Conservation (phyloP, 2,329 filamentous ascomycete genomes). For the Hypoxylon sp. region DNA sequence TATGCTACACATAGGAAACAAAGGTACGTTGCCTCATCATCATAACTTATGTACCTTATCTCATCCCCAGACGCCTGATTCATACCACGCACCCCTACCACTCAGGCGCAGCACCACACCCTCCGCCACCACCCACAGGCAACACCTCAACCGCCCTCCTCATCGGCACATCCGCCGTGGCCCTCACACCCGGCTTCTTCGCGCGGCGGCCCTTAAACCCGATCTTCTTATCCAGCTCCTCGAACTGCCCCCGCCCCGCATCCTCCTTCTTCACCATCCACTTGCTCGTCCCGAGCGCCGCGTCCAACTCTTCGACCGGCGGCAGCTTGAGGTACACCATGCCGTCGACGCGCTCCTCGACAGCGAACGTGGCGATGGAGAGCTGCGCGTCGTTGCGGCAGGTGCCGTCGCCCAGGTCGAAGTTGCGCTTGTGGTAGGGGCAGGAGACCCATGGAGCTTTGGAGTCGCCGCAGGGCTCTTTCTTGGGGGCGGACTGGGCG, state of each 20-base stretch:
- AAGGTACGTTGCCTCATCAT: too few relatives aligned
- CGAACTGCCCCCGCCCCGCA: slow-evolving; percentile 55
- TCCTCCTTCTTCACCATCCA: slow-evolving; percentile 86
- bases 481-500: slow-evolving; percentile 50
- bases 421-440: slow-evolving; percentile 92
- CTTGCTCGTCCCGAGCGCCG: slow-evolving; percentile 80
- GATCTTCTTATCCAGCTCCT: slow-evolving; percentile 64
- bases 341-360: slow-evolving; percentile 80
- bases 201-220: slow-evolving; percentile 61
- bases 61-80: too few relatives aligned
- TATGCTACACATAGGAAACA: too few relatives aligned
- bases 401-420: slow-evolving; percentile 78
- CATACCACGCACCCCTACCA: slow-evolving; percentile 56
- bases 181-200: slow-evolving; percentile 60
- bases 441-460: slow-evolving; percentile 84
- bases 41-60: too few relatives aligned
- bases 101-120: slow-evolving; percentile 63
- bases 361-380: slow-evolving; percentile 86
- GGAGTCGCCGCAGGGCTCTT: slow-evolving; percentile 33
- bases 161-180: slow-evolving; percentile 56
- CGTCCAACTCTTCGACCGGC: slow-evolving; percentile 84
- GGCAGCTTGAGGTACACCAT: slow-evolving; percentile 86
- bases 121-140: slow-evolving; percentile 52
- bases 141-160: slow-evolving; percentile 58
- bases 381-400: slow-evolving; percentile 82